Evolutionary conservation across 1,139 yeast genomes (phyloP), one percentile per base, ranked within the genome.

Genomic region (Nakaseomyces delphensis): DNA sequence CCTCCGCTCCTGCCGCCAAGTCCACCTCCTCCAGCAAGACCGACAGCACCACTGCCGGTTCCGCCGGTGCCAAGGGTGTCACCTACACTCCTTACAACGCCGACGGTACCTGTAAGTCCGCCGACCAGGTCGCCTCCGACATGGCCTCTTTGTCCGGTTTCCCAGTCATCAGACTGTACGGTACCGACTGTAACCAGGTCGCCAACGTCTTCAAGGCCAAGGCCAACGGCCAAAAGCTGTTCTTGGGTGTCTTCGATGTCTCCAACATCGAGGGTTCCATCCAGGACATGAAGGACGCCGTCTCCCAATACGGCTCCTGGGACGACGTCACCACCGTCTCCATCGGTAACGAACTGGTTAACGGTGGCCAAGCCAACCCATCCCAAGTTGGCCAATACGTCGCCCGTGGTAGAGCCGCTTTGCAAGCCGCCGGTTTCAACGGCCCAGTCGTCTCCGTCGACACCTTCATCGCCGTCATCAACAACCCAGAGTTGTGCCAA

Each of bases 131-230:
- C 52, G 67, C 74, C 50, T 56, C 76, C 36, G 95, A 85, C 55
- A 57, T 85, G 43, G 68, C 72, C 38, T 48, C 63, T 48, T 70
- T 85, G 55, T 49, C 75, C 38, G 74, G 65, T 47, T 83, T 63
- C 68, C 71, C 69, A 50, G 53, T 78, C 54, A 76, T 83, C 63
- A 80, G 94, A 79, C 69, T 83, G 51, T 83, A 83, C 70, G 87
- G 86, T 69, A 84, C 78, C 55, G 94, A 83, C 71, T 83, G 94
- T 73, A 64, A 68, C 70, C 91, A 83, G 67, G 87, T 81, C 55
- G 75, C 68, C 52, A 74, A 74, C 59, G 91, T 81, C 49, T 66
- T 81, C 57, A 70, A 76, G 55, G 80, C 78, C 54, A 79, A 80
- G 69, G 62, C 71, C 47, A 50, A 70, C 27, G 54, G 61, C 57